Evolutionary conservation across 2,329 filamentous ascomycete species (phyloP).

Genomic region (Phoma herbarum): DNA sequence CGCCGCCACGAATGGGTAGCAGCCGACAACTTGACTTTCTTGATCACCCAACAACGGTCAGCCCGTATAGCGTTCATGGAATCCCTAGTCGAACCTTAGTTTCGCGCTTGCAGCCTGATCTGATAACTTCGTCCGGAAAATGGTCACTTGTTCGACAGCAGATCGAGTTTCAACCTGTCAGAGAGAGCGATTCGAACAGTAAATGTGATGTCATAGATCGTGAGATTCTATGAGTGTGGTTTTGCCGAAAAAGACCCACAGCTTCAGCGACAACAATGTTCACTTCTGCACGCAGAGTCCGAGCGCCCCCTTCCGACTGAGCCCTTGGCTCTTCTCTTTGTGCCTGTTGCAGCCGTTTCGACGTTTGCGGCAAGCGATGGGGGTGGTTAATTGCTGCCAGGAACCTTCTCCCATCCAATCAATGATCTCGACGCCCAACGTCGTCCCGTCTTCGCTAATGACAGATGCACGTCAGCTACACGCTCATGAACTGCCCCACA

Average conservation of each 20-base stretch:
- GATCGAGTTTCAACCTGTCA: background rate
- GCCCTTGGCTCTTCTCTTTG: background rate
- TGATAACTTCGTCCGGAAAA: background rate
- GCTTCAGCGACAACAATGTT: background rate
- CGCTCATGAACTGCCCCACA: conserved; percentile 12
- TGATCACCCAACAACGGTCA: conserved; percentile 1
- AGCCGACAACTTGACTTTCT: background rate
- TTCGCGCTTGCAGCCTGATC: background rate
- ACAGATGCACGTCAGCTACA: conserved; percentile 10
- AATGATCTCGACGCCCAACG: background rate
- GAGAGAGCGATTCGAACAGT: background rate
- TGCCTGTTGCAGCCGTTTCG: background rate
- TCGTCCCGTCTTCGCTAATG: conserved; percentile 3
- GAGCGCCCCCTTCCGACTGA: background rate
- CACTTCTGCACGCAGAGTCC: background rate
- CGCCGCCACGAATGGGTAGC: conserved; percentile 4
- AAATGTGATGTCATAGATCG: conserved; percentile 17
- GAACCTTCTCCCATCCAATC: conserved; percentile 5
- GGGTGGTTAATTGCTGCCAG: background rate
- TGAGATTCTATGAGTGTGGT: background rate
- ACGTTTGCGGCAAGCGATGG: background rate
- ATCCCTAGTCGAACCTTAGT: background rate
- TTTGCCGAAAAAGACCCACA: conserved; percentile 1
- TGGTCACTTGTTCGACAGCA: background rate
- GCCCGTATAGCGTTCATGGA: conserved; percentile 4